Evolutionary conservation across 192 early-diverging fungal genomes (phyloP).

Genomic region (Coemansia sp.): DNA sequence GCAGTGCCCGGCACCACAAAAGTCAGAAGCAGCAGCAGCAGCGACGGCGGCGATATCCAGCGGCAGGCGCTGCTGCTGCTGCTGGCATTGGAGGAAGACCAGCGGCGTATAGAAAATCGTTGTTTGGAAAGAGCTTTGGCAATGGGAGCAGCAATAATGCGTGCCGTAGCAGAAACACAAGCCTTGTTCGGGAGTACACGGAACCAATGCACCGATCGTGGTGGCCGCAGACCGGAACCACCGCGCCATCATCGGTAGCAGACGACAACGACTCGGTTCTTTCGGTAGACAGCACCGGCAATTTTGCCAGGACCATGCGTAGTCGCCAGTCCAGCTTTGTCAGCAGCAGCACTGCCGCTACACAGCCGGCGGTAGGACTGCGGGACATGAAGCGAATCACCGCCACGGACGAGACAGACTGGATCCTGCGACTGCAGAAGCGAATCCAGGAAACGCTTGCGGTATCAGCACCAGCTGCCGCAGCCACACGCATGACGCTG

Average conservation of each 20-base stretch:
- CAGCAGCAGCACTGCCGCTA: background rate
- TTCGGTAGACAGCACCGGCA: conserved; percentile 32
- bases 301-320: background rate
- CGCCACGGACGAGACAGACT: conserved; percentile 15
- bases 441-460: conserved; percentile 43
- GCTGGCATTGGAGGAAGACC: background rate
- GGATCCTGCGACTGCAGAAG: conserved; percentile 42
- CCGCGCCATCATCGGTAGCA: conserved; percentile 1
- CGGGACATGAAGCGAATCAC: background rate
- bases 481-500: background rate
- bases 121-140: conserved; percentile 6
- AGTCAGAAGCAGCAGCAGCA: background rate
- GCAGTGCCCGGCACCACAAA: background rate
- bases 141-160: background rate
- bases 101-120: conserved; percentile 7
- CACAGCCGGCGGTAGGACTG: background rate
- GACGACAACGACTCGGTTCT: conserved; percentile 30
- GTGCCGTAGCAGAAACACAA: conserved; percentile 19
- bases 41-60: background rate
- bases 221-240: conserved; percentile 1
- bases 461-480: conserved; percentile 7
- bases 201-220: background rate
- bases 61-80: too few species aligned
- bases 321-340: conserved; percentile 7
- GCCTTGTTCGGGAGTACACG: conserved; percentile 42